Base-by-base conservation (phyloP, 306 rosid genomes). In the Dicorynia guianensis region DNA sequence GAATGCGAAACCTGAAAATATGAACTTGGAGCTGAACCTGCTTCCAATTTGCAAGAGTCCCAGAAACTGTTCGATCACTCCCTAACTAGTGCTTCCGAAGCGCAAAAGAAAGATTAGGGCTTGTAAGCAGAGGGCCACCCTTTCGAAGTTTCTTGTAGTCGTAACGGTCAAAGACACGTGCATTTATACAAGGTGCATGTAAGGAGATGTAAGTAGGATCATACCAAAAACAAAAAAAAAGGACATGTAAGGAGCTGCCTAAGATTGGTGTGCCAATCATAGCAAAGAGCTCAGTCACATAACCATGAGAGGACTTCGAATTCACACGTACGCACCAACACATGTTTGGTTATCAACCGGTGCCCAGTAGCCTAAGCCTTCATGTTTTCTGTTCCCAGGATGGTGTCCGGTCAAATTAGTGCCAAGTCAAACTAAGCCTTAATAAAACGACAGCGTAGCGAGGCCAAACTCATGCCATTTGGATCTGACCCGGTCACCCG, bases 91-190 rank as follows among this genome's bases (percentile, higher is more conserved):
- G 36, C 35, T 25, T 4, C 34, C 11, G 38, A 46, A 12, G 56
- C 20, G 55, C 39, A 40, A 33, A 46, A 64, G 69, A 17, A 18
- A 25, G 55, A 65, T 46, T 65, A 65, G 55, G 71, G 71, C 55
- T 65, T 64, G 53, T 42, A 65, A 1, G 18, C 55, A 44, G 53
- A 65, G 71, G 39, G 71, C 71, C 42, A 47, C 55, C 71, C 5
- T 65, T 65, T 7, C 38, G 71, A 44, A 65, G 71, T 19, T 65
- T 44, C 71, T 17, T 17, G 1, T n/a, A 46, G 15, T 11, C 35
- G 69, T 17, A 3, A 18, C 18, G 19, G 71, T 65, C 71, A 65
- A 65, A 65, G 55, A 5, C 71, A 65, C 55, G 56, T 25, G 71
- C 12, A 39, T 19, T 12, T 64, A 25, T 38, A 10, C 11, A 38